phyloP scores from a whole-genome alignment of 306 rosid genomes.

The Carpinus viminea region DNA sequence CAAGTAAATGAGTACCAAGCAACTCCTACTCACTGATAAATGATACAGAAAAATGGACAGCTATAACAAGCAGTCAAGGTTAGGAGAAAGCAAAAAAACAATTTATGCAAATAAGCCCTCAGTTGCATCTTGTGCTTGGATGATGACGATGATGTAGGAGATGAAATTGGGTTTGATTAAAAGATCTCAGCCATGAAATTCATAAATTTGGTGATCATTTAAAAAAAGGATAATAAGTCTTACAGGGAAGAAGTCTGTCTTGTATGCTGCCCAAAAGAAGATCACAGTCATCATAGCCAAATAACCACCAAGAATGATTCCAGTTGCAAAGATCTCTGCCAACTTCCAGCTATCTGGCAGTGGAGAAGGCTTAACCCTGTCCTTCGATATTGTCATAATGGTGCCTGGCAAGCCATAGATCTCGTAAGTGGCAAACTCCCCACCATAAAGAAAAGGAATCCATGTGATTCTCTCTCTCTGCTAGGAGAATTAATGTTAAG shows the following conservation, averaged over 20 bases:
- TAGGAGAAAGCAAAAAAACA: not conserved
- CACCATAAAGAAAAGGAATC: not conserved
- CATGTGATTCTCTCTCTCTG: not conserved
- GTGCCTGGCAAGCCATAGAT: slow-evolving; percentile 50
- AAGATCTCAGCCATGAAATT: not conserved
- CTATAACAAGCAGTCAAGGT: not conserved
- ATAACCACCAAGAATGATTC: slow-evolving; percentile 75
- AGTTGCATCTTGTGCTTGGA: not conserved
- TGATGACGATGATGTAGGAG: not conserved
- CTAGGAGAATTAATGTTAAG: not conserved
- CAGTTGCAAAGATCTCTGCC: slow-evolving; percentile 75
- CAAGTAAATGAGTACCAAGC: not conserved
- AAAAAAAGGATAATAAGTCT: slow-evolving; percentile 12
- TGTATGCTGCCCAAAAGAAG: slow-evolving; percentile 84
- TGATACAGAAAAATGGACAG: not conserved
- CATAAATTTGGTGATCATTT: not conserved
- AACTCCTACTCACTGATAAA: not conserved
- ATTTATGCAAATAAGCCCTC: not conserved
- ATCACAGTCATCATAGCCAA: slow-evolving; percentile 91
- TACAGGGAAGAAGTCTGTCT: slow-evolving; percentile 82
- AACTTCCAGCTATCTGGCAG: slow-evolving; percentile 90
- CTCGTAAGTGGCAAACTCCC: not conserved
- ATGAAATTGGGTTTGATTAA: not conserved
- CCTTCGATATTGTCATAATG: slow-evolving; percentile 88
- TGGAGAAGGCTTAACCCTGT: slow-evolving; percentile 89